Percentiles rank a stretch among this genome's conserved stretches.
Evolutionary conservation across 202 grass and related monocot genomes (phyloP).

Genomic region (Carex arenaria): DNA sequence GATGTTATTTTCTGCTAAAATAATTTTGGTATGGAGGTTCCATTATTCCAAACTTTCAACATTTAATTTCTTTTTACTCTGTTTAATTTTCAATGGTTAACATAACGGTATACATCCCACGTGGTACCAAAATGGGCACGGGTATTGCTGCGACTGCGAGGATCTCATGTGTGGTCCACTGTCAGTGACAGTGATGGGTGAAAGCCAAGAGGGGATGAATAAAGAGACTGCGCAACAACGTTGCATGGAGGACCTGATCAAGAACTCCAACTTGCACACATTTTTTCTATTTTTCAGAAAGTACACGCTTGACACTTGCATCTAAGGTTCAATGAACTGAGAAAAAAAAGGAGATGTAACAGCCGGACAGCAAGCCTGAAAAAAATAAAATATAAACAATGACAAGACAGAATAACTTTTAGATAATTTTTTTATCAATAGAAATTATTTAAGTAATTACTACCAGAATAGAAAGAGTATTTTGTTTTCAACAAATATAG

Average conservation of each 20-base stretch:
- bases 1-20: neutral
- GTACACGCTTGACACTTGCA: neutral
- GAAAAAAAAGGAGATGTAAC: neutral
- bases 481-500: no score
- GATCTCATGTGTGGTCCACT: neutral
- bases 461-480: no score
- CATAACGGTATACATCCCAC: neutral
- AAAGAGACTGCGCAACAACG: neutral
- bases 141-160: no score
- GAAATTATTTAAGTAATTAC: no score
- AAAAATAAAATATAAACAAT: neutral
- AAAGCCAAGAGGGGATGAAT: conserved; percentile 3
- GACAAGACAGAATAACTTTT: neutral
- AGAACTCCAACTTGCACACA: neutral
- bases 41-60: no score
- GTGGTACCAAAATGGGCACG: neutral
- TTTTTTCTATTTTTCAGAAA: neutral
- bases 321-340: conserved; percentile 22
- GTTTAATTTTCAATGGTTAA: neutral
- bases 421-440: no score
- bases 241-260: neutral
- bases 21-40: neutral
- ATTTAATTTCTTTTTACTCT: no score
- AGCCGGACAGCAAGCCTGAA: neutral
- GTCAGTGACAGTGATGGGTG: neutral